These are phyloP conservation scores for Bifiguratus adelaidae DNA, from an alignment of 192 early-diverging fungal genomes.

Conservation along the genomic window DNA sequence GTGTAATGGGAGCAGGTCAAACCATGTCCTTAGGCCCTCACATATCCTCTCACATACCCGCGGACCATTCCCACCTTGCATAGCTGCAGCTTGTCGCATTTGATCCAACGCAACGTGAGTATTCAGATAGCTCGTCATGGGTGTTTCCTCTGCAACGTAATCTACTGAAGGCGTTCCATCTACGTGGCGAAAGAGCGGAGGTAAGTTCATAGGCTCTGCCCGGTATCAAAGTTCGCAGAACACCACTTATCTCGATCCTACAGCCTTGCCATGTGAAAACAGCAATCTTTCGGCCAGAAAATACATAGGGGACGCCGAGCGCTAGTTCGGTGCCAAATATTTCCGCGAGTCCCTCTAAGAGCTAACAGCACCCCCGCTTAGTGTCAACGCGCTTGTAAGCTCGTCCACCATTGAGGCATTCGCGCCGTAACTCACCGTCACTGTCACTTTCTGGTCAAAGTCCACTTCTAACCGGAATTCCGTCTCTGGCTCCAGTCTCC, in stretches of 20 bases:
- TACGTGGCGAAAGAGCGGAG: slow-evolving; percentile 7
- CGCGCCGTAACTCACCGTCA: slow-evolving; percentile 45
- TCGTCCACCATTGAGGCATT: not conserved
- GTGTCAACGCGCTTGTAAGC: not conserved
- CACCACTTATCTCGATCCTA: slow-evolving; percentile 46
- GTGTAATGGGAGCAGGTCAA: slow-evolving; percentile 2
- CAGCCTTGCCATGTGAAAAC: slow-evolving; percentile 93
- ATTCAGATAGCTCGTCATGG: slow-evolving; percentile 86
- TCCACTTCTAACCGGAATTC: slow-evolving; percentile 93
- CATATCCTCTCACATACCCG: slow-evolving; percentile 13
- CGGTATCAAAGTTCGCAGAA: too few species aligned
- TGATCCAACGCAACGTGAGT: slow-evolving; percentile 83
- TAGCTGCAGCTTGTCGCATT: slow-evolving; percentile 38
- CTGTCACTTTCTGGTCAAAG: slow-evolving; percentile 44
- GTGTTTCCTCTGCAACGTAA: slow-evolving; percentile 92
- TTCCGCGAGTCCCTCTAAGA: slow-evolving; percentile 74
- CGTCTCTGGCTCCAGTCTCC: slow-evolving; percentile 62
- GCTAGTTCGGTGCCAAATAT: slow-evolving; percentile 94
- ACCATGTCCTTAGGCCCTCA: not conserved
- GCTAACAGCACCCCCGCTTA: slow-evolving; percentile 15
- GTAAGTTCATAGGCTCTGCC: not conserved
- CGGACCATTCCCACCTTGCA: slow-evolving; percentile 29
- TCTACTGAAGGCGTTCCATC: slow-evolving; percentile 62
- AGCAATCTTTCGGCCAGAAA: slow-evolving; percentile 76
- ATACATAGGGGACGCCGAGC: slow-evolving; percentile 64